These are phyloP conservation scores for Plenodomus biglobosus DNA, from an alignment of 2,329 filamentous ascomycete genomes.

Conservation along the genomic window DNA sequence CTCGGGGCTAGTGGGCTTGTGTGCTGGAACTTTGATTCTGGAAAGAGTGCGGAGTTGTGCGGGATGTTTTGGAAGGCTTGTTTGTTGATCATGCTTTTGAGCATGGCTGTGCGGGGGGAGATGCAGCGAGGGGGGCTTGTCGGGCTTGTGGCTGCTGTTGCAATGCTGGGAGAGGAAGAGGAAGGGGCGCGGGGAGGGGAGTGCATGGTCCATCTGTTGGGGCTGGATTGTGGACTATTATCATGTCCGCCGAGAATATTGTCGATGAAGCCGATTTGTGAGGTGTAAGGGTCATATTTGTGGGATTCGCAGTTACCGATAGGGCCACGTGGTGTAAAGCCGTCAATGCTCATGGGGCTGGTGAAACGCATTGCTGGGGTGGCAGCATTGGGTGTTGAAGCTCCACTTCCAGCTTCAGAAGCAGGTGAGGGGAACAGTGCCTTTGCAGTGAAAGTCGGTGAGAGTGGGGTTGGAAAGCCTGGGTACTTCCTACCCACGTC, in stretches of 20 bases:
- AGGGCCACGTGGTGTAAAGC: slow-evolving; percentile 25
- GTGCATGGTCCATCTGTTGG: neutral
- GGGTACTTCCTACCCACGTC: slow-evolving; percentile 35
- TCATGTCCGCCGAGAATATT: slow-evolving; percentile 5
- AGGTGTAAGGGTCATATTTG: slow-evolving; percentile 14
- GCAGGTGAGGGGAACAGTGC: slow-evolving; percentile 32
- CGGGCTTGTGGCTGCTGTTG: slow-evolving; percentile 11
- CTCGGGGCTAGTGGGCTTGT: neutral
- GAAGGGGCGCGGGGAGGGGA: neutral
- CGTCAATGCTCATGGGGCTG: slow-evolving; percentile 33
- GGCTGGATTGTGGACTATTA: neutral
- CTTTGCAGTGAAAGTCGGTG: slow-evolving; percentile 34
- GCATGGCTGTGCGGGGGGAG: slow-evolving; percentile 33
- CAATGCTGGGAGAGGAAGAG: neutral
- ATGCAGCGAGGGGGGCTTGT: slow-evolving; percentile 18
- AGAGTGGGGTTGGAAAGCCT: slow-evolving; percentile 37
- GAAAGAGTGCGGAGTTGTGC: neutral
- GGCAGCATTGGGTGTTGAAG: slow-evolving; percentile 9
- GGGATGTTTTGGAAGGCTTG: slow-evolving; percentile 16
- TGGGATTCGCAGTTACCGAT: slow-evolving; percentile 17
- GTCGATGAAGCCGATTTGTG: slow-evolving; percentile 18
- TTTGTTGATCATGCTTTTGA: slow-evolving; percentile 25
- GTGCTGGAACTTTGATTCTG: neutral
- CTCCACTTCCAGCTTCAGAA: slow-evolving; percentile 17
- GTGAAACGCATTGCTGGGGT: slow-evolving; percentile 13